These are phyloP conservation scores for Mycena rosella DNA, from an alignment of 768 basidiomycete genomes.

Conservation along the genomic window DNA sequence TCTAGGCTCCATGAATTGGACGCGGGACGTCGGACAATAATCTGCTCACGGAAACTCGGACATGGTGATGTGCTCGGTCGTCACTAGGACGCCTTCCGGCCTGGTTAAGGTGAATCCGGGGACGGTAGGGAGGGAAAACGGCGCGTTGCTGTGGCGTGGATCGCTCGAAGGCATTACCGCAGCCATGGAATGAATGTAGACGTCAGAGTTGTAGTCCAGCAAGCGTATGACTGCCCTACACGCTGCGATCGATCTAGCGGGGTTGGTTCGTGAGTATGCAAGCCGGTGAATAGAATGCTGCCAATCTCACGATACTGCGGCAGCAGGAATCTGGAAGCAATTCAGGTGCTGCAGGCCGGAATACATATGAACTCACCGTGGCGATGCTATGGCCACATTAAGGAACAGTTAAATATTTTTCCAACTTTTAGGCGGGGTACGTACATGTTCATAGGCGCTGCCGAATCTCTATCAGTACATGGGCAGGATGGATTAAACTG, in stretches of 20 bases:
- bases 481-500: conserved; percentile 7
- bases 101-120: conserved; percentile 50
- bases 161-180: conserved; percentile 50
- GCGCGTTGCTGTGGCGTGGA: conserved; percentile 47
- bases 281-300: conserved; percentile 25
- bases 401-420: conserved; percentile 14
- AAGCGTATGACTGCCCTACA: conserved; percentile 78
- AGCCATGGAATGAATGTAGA: conserved; percentile 62
- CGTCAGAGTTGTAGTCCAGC: conserved; percentile 65
- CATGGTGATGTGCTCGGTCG: conserved; percentile 73
- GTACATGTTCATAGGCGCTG: conserved; percentile 75
- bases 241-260: conserved; percentile 67
- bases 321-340: conserved; percentile 66
- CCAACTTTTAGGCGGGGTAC: conserved; percentile 39
- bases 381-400: conserved; percentile 56
- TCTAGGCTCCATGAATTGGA: background rate
- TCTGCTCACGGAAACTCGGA: conserved; percentile 65
- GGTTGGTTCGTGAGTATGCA: conserved; percentile 1
- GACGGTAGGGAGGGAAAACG: conserved; percentile 42
- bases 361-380: conserved; percentile 53
- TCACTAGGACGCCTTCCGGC: conserved; percentile 64
- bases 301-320: conserved; percentile 65
- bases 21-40: background rate
- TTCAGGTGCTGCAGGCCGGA: conserved; percentile 23
- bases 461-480: background rate